Evolutionary conservation across 768 basidiomycete species (phyloP), one percentile per base, ranked within the genome.

Genomic region (Calocera cornea): DNA sequence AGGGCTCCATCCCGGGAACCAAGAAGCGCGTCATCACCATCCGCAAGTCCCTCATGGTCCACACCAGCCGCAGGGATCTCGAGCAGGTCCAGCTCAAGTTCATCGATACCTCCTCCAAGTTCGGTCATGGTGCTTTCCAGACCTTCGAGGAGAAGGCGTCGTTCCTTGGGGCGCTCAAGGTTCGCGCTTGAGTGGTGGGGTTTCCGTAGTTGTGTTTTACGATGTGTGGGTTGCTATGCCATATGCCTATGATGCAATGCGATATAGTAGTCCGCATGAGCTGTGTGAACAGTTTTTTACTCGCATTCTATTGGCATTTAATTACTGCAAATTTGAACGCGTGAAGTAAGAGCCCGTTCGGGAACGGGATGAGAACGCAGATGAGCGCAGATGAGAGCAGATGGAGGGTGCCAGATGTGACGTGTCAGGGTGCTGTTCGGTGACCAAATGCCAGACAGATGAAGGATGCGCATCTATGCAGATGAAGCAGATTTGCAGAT

Each of bases 71-170:
- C 76, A 86, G 88, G 79, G 92, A 97, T 79, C 86, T 98, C 76
- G 97, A 99, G 85, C 95, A 98, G 83, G 90, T 97, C 70, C 85
- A 88, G 69, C 89, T 97, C 84, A 97, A 95, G 81, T 97, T 95
- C 83, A 95, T 98, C 84, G 94, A 95, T 76, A 97, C 95, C 36
- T 91, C 93, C 47, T 95, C 92, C 79, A 97, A 97, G 80, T 94
- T 93, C 80, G 93, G 95, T 73, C 95, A 97, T 76, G 94, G 94
- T 74, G 87, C 89, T 63, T 97, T 95, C 92, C 94, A 98, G 84
- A 94, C 93, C 64, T 83, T 84, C 81, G 90, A 91, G 81, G 95
- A 97, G 87, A 97, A 97, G 86, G 82, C 84, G 72, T 87, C 91
- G 77, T 97, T 97, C 87, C 74, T 93, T 78, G 91, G 91, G 78